A percentile compares a stretch with the other conserved stretches of the same genome.
phyloP scores from a whole-genome alignment of 2,329 filamentous ascomycete genomes.

The Leptoxyphium fumago region DNA sequence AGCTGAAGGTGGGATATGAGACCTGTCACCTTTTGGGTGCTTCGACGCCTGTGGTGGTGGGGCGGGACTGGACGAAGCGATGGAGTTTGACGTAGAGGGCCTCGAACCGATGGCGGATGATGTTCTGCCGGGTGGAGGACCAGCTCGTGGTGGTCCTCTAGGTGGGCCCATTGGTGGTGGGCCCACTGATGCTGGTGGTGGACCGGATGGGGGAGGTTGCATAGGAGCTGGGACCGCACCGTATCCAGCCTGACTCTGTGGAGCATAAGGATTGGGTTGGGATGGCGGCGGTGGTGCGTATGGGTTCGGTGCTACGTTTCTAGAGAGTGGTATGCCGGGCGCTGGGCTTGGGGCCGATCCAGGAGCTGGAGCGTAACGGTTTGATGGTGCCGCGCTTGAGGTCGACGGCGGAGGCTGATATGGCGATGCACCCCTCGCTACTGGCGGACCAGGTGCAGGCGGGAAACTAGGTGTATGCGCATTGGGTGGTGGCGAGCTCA shows the following conservation, averaged over 20 bases:
- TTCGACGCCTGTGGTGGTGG: slow-evolving; percentile 5
- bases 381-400: slow-evolving; percentile 48
- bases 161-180: slow-evolving; percentile 29
- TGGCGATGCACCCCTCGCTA: slow-evolving; percentile 65
- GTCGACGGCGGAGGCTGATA: slow-evolving; percentile 64
- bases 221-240: slow-evolving; percentile 29
- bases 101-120: slow-evolving; percentile 18
- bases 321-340: slow-evolving; percentile 22
- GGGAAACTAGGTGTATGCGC: too few species aligned
- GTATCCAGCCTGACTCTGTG: slow-evolving; percentile 20
- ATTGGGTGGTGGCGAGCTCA: slow-evolving; percentile 16
- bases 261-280: slow-evolving; percentile 21
- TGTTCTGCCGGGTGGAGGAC: slow-evolving; percentile 34
- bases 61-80: neutral
- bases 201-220: slow-evolving; percentile 22
- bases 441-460: slow-evolving; percentile 36
- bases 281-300: slow-evolving; percentile 22
- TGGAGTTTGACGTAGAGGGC: slow-evolving; percentile 3
- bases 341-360: slow-evolving; percentile 35
- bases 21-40: slow-evolving; percentile 59
- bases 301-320: slow-evolving; percentile 31
- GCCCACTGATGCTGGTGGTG: slow-evolving; percentile 18
- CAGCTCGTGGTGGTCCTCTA: slow-evolving; percentile 32
- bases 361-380: slow-evolving; percentile 58
- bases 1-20: slow-evolving; percentile 67